Conservation (phyloP, 306 rosid genomes). For the Glycine soja region DNA sequence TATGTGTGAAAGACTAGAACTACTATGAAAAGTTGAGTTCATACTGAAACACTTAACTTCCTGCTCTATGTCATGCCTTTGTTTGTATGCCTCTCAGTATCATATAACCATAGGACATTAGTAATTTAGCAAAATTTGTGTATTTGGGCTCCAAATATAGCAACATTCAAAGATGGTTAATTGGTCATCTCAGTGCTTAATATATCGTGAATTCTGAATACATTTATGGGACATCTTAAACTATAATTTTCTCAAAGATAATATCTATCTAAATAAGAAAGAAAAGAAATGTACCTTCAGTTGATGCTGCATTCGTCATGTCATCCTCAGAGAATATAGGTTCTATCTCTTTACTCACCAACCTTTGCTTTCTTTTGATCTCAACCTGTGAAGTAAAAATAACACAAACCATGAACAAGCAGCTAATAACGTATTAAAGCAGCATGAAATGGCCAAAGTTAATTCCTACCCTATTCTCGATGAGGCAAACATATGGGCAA, state of each 20-base stretch:
- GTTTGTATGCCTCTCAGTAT: no score
- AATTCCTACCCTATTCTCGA: slow-evolving; percentile 53
- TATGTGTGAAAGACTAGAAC: no score
- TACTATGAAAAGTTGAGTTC: no score
- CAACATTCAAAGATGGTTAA: no score
- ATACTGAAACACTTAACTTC: no score
- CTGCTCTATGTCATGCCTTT: no score
- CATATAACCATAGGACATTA: no score
- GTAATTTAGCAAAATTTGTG: no score
- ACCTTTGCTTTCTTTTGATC: slow-evolving; percentile 66
- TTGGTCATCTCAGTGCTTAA: background rate
- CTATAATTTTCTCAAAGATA: slow-evolving; percentile 4
- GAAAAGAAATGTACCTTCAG: slow-evolving; percentile 57
- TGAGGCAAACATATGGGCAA: slow-evolving; percentile 67
- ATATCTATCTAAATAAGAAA: background rate
- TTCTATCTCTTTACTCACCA: slow-evolving; percentile 65
- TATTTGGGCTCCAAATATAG: no score
- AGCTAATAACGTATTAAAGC: background rate
- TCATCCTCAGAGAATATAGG: slow-evolving; percentile 63
- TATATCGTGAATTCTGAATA: slow-evolving; percentile 2
- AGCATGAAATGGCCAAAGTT: background rate
- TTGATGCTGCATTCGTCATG: slow-evolving; percentile 62
- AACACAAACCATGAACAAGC: background rate
- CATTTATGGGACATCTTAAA: background rate
- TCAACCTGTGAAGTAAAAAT: slow-evolving; percentile 58